Evolutionary conservation across 2,329 filamentous ascomycete genomes (phyloP).

Genomic region (Phialophora tarda): DNA sequence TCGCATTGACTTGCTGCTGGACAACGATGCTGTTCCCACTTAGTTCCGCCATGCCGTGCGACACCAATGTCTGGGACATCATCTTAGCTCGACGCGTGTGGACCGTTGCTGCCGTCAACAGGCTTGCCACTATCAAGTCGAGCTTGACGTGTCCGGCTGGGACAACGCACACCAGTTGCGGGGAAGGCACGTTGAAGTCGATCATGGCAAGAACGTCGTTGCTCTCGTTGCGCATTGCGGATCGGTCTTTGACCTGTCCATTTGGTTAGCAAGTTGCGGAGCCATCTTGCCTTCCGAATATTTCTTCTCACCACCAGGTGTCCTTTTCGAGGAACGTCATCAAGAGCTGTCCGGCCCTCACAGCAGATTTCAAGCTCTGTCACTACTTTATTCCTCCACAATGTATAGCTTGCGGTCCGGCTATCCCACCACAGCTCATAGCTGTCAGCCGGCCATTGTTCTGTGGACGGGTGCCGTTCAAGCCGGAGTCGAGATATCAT

Average conservation of each 20-base stretch:
- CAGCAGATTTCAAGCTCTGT: constrained; percentile 1
- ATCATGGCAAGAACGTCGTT: constrained; percentile 11
- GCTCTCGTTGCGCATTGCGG: constrained; percentile 2
- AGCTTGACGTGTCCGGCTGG: constrained; percentile 3
- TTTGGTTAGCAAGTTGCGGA: background rate
- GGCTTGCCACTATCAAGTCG: constrained; percentile 11
- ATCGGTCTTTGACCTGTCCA: constrained; percentile 5
- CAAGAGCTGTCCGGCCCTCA: constrained; percentile 1
- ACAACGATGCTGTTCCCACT: background rate
- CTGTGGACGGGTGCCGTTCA: background rate
- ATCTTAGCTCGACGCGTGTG: constrained; percentile 9
- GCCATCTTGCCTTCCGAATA: too few relatives aligned
- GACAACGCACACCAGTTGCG: background rate
- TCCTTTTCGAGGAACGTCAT: background rate
- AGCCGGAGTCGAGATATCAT: constrained; percentile 3
- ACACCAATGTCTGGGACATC: constrained; percentile 14
- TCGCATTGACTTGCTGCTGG: constrained; percentile 3
- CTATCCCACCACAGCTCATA: constrained; percentile 3
- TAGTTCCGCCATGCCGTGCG: constrained; percentile 5
- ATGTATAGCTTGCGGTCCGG: background rate
- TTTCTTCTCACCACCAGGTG: background rate
- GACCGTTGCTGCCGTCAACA: constrained; percentile 1
- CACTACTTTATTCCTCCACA: constrained; percentile 1
- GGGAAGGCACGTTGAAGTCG: constrained; percentile 7
- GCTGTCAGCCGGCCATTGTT: background rate